Evolutionary conservation across 495 filamentous ascomycete genomes (phyloP), one percentile per base, ranked within the genome.

Genomic region (Oleoguttula mirabilis): DNA sequence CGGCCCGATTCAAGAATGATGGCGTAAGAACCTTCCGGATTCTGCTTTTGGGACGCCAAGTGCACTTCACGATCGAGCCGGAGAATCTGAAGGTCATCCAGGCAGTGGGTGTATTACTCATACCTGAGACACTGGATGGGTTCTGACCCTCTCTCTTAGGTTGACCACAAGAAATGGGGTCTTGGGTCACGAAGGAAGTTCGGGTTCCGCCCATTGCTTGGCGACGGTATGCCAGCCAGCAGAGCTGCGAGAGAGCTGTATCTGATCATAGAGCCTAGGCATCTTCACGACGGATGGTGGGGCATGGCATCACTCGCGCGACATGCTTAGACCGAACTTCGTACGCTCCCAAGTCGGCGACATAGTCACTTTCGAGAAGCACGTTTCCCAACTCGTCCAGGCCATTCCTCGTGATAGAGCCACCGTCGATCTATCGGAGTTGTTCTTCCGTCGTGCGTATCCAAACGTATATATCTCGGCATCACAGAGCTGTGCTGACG

Each of bases 271-370:
- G n/a, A n/a, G n/a, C n/a, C 31, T 30, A 32, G 82, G 81, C 19
- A 79, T 88, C 45, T 87, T 88, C 55, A 78, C 76, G 1, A 64
- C 67, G 3, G 74, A 84, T 51, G 83, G 82, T 11, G 59, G 62
- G 10, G 56, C 53, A 8, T 88, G 82, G 83, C 70, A 74, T 47
- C 68, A 76, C 38, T 78, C 76, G 5, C 60, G 79, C 2, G 67
- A 73, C 0, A 60, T 82, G 33, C 57, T 85, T 5, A 63, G 76
- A 3, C 81, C 80, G 0, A 73, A 73, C 36, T 86, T 86, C 50
- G 64, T 60, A 0, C 63, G 71, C 1, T 61, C 73, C 6, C 75
- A 79, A 52, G 65, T 84, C 21, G 68, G 66, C 21, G 71, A 84
- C 51, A 57, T 79, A 0, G 64, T 66, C 4, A 57, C 73, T 10